phyloP scores from a whole-genome alignment of 1,284 basidiomycete genomes.

The Rugosomyces carneus region DNA sequence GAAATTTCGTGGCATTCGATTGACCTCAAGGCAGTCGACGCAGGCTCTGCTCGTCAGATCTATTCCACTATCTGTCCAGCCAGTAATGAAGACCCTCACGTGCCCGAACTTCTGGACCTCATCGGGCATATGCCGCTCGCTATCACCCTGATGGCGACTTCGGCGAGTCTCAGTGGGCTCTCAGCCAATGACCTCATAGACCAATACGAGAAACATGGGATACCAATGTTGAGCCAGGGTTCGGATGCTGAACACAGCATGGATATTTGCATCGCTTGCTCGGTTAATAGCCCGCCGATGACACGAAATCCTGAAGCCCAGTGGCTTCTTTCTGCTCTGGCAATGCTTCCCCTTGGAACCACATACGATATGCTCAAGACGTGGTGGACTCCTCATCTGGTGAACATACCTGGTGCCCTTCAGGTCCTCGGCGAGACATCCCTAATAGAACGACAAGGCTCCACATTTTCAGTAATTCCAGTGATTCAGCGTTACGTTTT shows the following conservation, averaged over 20 bases:
- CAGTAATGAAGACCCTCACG: constrained; percentile 8
- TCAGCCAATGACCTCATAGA: neutral
- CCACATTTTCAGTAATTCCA: neutral
- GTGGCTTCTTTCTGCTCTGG: neutral
- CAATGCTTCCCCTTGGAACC: constrained; percentile 1
- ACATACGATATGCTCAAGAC: neutral
- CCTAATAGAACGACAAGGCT: neutral
- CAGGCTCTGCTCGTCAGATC: constrained; percentile 13
- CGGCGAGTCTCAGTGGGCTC: neutral
- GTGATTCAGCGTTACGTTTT: constrained; percentile 2
- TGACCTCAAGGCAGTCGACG: constrained; percentile 10
- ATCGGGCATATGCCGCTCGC: constrained; percentile 23
- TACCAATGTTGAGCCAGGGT: neutral
- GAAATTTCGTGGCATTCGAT: constrained; percentile 13
- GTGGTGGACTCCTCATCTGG: constrained; percentile 1
- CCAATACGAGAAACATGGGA: constrained; percentile 1
- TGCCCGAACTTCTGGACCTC: constrained; percentile 18
- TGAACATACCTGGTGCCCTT: neutral
- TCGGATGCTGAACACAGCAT: neutral
- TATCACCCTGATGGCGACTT: constrained; percentile 3
- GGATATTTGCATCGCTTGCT: constrained; percentile 2
- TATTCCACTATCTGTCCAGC: constrained; percentile 17
- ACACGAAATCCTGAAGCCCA: neutral
- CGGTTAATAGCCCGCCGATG: neutral
- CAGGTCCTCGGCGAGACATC: constrained; percentile 1